Percentiles rank a stretch among this genome's conserved stretches.
Conservation (phyloP, 1,139 yeast genomes). For the Kurtzmaniella quercitrusa region DNA sequence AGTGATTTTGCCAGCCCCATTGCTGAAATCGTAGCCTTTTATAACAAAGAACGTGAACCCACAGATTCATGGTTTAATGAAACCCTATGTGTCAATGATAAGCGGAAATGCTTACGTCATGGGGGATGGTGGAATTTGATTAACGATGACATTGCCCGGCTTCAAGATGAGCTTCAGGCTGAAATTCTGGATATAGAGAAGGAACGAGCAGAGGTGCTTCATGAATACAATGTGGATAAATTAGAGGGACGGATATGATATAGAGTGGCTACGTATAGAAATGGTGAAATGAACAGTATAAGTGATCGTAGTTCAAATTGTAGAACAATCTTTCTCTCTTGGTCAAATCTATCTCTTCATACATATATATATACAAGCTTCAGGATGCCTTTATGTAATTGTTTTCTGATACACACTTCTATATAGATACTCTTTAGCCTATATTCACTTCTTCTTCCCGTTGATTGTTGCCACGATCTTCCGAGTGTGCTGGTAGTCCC, state of each 20-base stretch:
- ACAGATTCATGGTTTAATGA: slow-evolving; percentile 16
- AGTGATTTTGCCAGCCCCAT: slow-evolving; percentile 16
- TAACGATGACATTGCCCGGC: slow-evolving; percentile 39
- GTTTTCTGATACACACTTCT: too few species aligned
- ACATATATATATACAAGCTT: too few species aligned
- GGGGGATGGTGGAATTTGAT: slow-evolving; percentile 61
- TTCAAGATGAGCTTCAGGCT: slow-evolving; percentile 22
- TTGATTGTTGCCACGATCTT: slow-evolving; percentile 70
- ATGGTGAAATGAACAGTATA: too few species aligned
- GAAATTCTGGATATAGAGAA: slow-evolving; percentile 19
- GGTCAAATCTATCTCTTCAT: too few species aligned
- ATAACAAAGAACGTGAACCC: slow-evolving; percentile 14
- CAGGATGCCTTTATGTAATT: too few species aligned
- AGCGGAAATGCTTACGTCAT: slow-evolving; percentile 63
- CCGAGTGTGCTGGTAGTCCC: slow-evolving; percentile 60
- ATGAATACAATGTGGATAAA: slow-evolving; percentile 32
- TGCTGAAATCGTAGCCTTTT: slow-evolving; percentile 13
- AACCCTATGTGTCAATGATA: slow-evolving; percentile 54
- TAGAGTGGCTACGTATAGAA: background rate
- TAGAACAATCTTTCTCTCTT: too few species aligned
- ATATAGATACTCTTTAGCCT: background rate
- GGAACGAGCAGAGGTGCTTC: slow-evolving; percentile 20
- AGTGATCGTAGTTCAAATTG: too few species aligned
- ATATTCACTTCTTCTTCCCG: slow-evolving; percentile 39
- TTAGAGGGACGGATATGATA: slow-evolving; percentile 18